phyloP scores from a whole-genome alignment of 2,329 filamentous ascomycete species.

The Monilinia laxa region DNA sequence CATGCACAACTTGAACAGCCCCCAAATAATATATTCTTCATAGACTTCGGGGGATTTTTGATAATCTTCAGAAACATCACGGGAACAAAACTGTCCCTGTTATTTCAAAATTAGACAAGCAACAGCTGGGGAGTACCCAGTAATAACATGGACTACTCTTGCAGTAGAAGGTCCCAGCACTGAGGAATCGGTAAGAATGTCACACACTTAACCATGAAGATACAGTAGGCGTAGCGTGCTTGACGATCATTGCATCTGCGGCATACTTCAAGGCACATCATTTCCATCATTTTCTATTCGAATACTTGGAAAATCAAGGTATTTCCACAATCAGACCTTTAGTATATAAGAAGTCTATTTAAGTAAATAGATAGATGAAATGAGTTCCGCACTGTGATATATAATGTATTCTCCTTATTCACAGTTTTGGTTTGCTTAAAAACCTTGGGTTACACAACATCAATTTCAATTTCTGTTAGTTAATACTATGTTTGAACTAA shows the following conservation, averaged over 20 bases:
- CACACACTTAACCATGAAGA: slow-evolving; percentile 8
- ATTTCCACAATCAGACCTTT: background rate
- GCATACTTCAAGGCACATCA: background rate
- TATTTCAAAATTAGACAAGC: slow-evolving; percentile 3
- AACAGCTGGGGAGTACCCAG: slow-evolving; percentile 12
- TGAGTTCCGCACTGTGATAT: too few relatives aligned
- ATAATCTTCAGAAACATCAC: slow-evolving; percentile 16
- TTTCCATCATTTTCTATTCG: too few relatives aligned
- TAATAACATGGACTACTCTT: slow-evolving; percentile 1
- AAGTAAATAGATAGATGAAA: background rate
- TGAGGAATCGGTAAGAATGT: slow-evolving; percentile 23
- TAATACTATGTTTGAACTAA: background rate
- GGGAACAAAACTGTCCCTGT: slow-evolving; percentile 22
- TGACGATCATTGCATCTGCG: slow-evolving; percentile 22
- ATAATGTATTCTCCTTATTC: too few relatives aligned
- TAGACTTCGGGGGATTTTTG: background rate
- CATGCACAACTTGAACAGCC: background rate
- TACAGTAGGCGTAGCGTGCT: slow-evolving; percentile 11
- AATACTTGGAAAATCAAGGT: too few relatives aligned
- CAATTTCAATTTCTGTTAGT: background rate
- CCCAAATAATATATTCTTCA: background rate
- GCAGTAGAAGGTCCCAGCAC: slow-evolving; percentile 19
- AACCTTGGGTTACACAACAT: slow-evolving; percentile 13
- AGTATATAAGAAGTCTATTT: background rate
- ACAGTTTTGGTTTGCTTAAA: background rate